Conservation (phyloP, 2,329 filamentous ascomycete genomes). For the Fusarium mundagurra region DNA sequence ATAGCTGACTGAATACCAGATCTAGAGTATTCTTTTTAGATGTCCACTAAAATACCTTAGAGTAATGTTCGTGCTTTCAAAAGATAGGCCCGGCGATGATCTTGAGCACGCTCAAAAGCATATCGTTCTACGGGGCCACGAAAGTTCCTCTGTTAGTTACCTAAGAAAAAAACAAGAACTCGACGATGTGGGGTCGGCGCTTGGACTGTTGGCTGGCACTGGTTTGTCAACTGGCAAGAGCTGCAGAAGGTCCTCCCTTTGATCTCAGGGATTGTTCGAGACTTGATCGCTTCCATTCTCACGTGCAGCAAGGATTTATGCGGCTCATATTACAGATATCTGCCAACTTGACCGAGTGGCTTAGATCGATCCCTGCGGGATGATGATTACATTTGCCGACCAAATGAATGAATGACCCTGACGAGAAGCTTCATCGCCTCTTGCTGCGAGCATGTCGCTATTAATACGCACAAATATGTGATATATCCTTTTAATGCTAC, state of each 20-base stretch:
- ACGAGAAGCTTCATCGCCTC: background rate
- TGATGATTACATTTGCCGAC: no score
- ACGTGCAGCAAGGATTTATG: slow-evolving; percentile 3
- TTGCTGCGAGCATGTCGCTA: background rate
- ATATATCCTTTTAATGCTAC: background rate
- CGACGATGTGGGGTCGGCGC: slow-evolving; percentile 28
- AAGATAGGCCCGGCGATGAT: background rate
- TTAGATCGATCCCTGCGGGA: no score
- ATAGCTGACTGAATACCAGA: background rate
- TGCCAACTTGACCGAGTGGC: background rate
- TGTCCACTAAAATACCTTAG: background rate
- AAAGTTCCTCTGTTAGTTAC: slow-evolving; percentile 15
- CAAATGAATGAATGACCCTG: background rate
- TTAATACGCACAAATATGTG: background rate
- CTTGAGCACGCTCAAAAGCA: background rate
- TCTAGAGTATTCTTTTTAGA: background rate
- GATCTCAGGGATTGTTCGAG: background rate
- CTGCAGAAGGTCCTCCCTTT: slow-evolving; percentile 1
- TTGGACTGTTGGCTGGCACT: slow-evolving; percentile 25
- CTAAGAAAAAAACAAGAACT: slow-evolving; percentile 1
- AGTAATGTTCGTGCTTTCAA: background rate
- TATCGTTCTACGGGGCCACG: slow-evolving; percentile 12
- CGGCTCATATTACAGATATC: background rate
- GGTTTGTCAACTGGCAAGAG: background rate
- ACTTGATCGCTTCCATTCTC: slow-evolving; percentile 3